Evolutionary conservation across 192 early-diverging fungal genomes (phyloP).

Genomic region (Entomortierella lignicola): DNA sequence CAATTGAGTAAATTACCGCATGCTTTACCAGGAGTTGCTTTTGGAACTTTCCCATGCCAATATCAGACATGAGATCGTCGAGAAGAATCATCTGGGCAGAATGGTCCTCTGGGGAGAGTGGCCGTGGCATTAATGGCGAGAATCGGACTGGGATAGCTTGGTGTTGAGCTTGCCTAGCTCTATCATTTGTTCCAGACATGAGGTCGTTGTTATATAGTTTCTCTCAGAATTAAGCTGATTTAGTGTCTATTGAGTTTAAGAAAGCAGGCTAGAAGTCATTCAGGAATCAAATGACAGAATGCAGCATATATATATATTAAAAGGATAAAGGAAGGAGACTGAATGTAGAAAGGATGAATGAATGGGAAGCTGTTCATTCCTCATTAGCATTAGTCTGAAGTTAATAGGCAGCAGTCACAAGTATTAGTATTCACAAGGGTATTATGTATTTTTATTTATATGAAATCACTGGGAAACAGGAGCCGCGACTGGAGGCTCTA

Average conservation of each 20-base stretch:
- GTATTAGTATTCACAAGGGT: too few relatives aligned
- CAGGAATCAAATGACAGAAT: too few relatives aligned
- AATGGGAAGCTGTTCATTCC: neutral
- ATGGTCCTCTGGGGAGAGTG: slow-evolving; percentile 45
- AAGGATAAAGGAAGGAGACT: neutral
- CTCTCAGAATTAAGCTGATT: too few relatives aligned
- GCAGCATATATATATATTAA: too few relatives aligned
- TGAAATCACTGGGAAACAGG: neutral
- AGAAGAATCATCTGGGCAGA: slow-evolving; percentile 54
- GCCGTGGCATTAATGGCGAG: slow-evolving; percentile 2
- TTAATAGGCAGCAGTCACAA: too few relatives aligned
- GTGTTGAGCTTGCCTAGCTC: neutral
- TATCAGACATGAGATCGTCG: slow-evolving; percentile 71
- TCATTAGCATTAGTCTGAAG: neutral
- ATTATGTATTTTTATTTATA: neutral
- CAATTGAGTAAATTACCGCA: too few relatives aligned
- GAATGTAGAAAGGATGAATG: slow-evolving; percentile 9
- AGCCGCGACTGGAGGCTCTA: slow-evolving; percentile 2
- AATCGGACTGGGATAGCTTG: neutral
- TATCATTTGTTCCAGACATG: neutral
- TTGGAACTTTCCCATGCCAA: slow-evolving; percentile 82
- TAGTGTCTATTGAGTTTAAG: too few relatives aligned
- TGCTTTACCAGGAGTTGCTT: slow-evolving; percentile 65
- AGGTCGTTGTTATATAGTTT: too few relatives aligned
- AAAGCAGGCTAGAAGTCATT: too few relatives aligned